Base-by-base conservation (phyloP, 129 eudicot genomes). In the Centella asiatica region DNA sequence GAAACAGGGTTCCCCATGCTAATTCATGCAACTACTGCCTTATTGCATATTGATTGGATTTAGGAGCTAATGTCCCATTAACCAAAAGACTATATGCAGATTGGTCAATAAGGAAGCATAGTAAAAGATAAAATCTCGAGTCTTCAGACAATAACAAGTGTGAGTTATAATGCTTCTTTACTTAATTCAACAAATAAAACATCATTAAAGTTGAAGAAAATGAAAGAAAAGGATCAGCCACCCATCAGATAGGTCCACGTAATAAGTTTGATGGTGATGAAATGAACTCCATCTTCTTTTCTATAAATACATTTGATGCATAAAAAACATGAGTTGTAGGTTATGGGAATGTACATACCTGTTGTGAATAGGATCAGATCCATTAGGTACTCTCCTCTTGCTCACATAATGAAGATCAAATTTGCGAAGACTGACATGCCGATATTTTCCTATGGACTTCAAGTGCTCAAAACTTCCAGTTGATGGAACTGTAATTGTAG, bases 301-400 rank as follows among this genome's bases (percentile, higher is more conserved):
- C n/a, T n/a, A n/a, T n/a, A n/a, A n/a, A n/a, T 33, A 9, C 18
- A 25, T 53, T 11, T 9, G 9, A 37, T 36, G 19, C 34, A 31
- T 57, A 59, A 18, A 44, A 45, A 14, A 60, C 45, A 65, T 31
- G 7, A 50, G n/a, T 25, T 15, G 12, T 4, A 5, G 11, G 42
- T 36, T 10, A 6, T 25, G 59, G 15, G 24, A 54, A 54, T 54
- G 34, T 55, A 36, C 47, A 28, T 81, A 89, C 97, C 95, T 82
- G 90, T 89, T 89, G 75, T 89, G 97, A 55, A 89, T 85, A 65
- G 97, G 95, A 77, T 89, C 90, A 70, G 97, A 90, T 60, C 90
- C 97, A 64, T 76, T 89, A 22, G 97, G 97, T 33, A 89, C 95
- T 64, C 97, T 72, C 78, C 97, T 78, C 81, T 85, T 89, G 87